A percentile compares a stretch with the other conserved stretches of the same genome.
These are phyloP conservation scores for Termitomyces sp. DNA, from an alignment of 768 basidiomycete species.

Conservation along the genomic window DNA sequence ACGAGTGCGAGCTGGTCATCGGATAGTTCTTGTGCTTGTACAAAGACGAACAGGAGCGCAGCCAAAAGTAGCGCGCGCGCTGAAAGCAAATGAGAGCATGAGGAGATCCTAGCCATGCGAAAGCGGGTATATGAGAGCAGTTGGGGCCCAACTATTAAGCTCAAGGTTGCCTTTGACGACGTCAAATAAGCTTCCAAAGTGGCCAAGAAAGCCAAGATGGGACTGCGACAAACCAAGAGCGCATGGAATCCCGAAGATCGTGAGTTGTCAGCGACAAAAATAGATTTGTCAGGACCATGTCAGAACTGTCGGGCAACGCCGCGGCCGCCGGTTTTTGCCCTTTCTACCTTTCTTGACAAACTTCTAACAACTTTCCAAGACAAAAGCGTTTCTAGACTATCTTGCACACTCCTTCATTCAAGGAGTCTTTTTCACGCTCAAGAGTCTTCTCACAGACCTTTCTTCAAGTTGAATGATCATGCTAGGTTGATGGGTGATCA, in stretches of 20 bases:
- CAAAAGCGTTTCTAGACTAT: too few species aligned
- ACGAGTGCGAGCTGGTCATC: conserved; percentile 27
- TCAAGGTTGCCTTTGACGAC: neutral
- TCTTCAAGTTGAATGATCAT: neutral
- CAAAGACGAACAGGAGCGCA: conserved; percentile 7
- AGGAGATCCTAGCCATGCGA: neutral
- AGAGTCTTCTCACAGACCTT: neutral
- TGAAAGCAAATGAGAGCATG: neutral
- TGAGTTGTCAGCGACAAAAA: neutral
- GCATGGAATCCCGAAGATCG: neutral
- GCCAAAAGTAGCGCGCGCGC: neutral
- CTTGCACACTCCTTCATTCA: neutral
- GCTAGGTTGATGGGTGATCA: neutral
- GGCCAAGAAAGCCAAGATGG: neutral
- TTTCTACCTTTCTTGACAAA: neutral
- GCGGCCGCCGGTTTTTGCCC: neutral
- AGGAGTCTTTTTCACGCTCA: neutral
- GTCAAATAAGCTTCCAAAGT: neutral
- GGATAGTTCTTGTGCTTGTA: conserved; percentile 24
- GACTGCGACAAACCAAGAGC: neutral
- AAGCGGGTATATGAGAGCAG: neutral
- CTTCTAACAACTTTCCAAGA: neutral
- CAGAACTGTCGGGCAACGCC: neutral
- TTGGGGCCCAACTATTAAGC: neutral
- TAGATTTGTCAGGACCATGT: neutral